These are phyloP conservation scores for Leucosporidium creatinivorum DNA, from an alignment of 768 basidiomycete genomes.

Conservation along the genomic window DNA sequence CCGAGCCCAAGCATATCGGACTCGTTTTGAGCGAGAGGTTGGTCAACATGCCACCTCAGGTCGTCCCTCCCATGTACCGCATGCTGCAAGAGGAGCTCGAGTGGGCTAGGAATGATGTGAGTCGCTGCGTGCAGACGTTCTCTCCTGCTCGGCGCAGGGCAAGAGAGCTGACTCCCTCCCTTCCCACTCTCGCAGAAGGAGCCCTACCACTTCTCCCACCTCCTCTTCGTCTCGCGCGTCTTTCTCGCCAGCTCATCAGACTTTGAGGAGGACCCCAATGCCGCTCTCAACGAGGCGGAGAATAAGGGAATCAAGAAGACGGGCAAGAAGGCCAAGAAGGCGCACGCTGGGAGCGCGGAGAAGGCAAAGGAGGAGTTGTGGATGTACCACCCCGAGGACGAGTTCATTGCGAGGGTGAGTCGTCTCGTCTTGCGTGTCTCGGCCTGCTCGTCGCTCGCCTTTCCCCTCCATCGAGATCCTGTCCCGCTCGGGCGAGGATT, in stretches of 20 bases:
- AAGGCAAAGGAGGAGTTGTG: conserved; percentile 53
- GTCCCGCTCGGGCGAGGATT: no score
- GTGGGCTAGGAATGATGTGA: conserved; percentile 59
- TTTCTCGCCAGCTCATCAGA: conserved; percentile 46
- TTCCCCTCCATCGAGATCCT: no score
- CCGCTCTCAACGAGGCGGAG: conserved; percentile 43
- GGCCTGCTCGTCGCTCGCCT: neutral
- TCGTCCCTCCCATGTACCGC: conserved; percentile 82
- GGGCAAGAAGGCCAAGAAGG: conserved; percentile 42
- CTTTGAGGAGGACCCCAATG: conserved; percentile 61
- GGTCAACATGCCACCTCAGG: conserved; percentile 91
- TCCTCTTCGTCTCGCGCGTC: conserved; percentile 38
- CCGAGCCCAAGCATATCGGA: conserved; percentile 51
- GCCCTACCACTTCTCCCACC: conserved; percentile 36
- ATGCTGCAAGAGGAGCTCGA: conserved; percentile 81
- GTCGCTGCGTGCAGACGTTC: neutral
- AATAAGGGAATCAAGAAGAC: conserved; percentile 33
- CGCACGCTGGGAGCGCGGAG: conserved; percentile 42
- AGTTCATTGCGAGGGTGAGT: conserved; percentile 58
- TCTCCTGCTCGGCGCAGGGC: neutral
- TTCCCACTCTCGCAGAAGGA: conserved; percentile 10
- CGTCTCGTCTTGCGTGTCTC: neutral
- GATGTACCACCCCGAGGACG: conserved; percentile 82
- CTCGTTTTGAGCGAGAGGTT: conserved; percentile 79
- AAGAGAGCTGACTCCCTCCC: neutral